phyloP scores from a whole-genome alignment of 768 basidiomycete species.

The Rubroboletus pulcherrimus region DNA sequence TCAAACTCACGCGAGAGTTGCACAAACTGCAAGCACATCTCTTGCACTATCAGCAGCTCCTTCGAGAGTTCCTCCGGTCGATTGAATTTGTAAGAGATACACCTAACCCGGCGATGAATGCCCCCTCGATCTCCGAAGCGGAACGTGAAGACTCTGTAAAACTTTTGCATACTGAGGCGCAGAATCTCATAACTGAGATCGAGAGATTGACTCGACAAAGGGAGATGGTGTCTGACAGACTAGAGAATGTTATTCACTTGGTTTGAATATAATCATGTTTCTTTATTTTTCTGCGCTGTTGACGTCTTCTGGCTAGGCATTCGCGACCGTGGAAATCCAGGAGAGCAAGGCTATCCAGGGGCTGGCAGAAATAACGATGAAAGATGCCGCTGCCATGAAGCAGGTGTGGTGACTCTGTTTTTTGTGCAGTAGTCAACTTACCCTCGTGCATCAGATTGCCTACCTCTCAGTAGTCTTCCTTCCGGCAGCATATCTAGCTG shows the following conservation, averaged over 20 bases:
- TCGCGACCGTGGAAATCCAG: slow-evolving; percentile 49
- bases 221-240: slow-evolving; percentile 20
- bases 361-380: slow-evolving; percentile 1
- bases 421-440: not conserved
- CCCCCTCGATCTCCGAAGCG: slow-evolving; percentile 7
- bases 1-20: slow-evolving; percentile 49
- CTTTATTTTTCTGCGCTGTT: not conserved
- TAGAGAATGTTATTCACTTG: slow-evolving; percentile 24
- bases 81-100: slow-evolving; percentile 47
- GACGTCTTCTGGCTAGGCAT: slow-evolving; percentile 37
- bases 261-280: slow-evolving; percentile 10
- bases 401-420: slow-evolving; percentile 12
- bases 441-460: slow-evolving; percentile 36
- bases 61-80: slow-evolving; percentile 51
- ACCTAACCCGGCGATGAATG: slow-evolving; percentile 47
- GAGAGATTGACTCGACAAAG: slow-evolving; percentile 37
- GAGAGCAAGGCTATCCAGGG: slow-evolving; percentile 34
- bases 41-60: slow-evolving; percentile 49
- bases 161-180: slow-evolving; percentile 37
- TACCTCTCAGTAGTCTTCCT: slow-evolving; percentile 58
- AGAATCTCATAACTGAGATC: slow-evolving; percentile 47
- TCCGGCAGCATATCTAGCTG: slow-evolving; percentile 44
- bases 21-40: slow-evolving; percentile 55
- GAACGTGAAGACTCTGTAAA: slow-evolving; percentile 28
- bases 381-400: slow-evolving; percentile 14